Percentiles rank a stretch among this genome's conserved stretches.
These are phyloP conservation scores for Eragrostis tef DNA, from an alignment of 202 grass and related monocot genomes.

Conservation along the genomic window DNA sequence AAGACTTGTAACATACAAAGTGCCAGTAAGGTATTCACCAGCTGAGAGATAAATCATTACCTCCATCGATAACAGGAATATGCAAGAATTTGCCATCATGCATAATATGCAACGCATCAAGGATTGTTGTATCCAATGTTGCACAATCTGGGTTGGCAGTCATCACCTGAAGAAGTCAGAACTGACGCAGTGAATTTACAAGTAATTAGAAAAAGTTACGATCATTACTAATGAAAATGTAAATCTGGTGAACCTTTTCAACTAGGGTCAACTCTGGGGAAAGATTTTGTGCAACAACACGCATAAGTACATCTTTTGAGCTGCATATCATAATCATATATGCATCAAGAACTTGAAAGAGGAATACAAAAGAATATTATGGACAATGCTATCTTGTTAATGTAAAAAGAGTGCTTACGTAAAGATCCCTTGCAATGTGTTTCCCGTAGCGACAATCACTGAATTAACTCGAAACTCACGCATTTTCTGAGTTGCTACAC, in stretches of 20 bases:
- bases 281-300: constrained; percentile 89
- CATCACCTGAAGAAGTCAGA: constrained; percentile 73
- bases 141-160: constrained; percentile 79
- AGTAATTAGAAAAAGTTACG: constrained; percentile 39
- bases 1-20: constrained; percentile 45
- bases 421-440: constrained; percentile 82
- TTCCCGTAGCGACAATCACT: constrained; percentile 74
- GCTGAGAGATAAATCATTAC: constrained; percentile 51
- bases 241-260: constrained; percentile 71
- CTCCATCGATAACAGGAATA: constrained; percentile 86
- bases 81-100: constrained; percentile 98
- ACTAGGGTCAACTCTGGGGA: constrained; percentile 91
- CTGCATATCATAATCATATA: constrained; percentile 55
- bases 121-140: constrained; percentile 86
- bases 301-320: constrained; percentile 98
- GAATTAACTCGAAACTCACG: constrained; percentile 85
- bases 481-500: constrained; percentile 88
- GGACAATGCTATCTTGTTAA: constrained; percentile 20
- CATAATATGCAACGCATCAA: constrained; percentile 93
- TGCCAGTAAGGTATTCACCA: constrained; percentile 31
- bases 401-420: constrained; percentile 59
- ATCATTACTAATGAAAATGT: constrained; percentile 19
- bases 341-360: constrained; percentile 12
- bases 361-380: constrained; percentile 33
- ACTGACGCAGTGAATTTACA: constrained; percentile 31